A percentile compares a stretch with the other conserved stretches of the same genome.
Conservation (phyloP, 371 early-diverging fungal species). For the Saksenaea vasiformis region DNA sequence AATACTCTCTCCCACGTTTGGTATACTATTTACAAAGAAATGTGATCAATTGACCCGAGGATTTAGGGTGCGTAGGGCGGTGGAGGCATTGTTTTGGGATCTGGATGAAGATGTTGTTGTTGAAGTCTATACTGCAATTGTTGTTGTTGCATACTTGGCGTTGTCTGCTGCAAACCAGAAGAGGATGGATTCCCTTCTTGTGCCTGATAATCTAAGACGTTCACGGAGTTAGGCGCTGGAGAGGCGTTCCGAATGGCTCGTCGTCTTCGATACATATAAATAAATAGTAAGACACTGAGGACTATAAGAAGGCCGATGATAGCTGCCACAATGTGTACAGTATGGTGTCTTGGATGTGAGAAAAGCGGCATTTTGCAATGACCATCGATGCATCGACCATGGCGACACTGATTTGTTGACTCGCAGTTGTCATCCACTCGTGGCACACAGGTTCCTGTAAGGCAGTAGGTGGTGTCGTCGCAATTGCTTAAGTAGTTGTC, state of each 20-base stretch:
- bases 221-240: background rate
- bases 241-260: background rate
- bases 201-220: constrained; percentile 2
- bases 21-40: constrained; percentile 2
- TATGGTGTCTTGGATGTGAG: background rate
- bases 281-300: constrained; percentile 3
- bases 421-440: constrained; percentile 14
- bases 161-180: constrained; percentile 8
- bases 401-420: constrained; percentile 20
- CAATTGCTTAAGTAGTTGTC: constrained; percentile 25
- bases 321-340: constrained; percentile 15
- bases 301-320: constrained; percentile 15
- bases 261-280: constrained; percentile 10
- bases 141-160: constrained; percentile 26
- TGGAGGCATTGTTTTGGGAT: constrained; percentile 14
- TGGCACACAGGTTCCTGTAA: constrained; percentile 11
- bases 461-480: constrained; percentile 21
- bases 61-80: constrained; percentile 27
- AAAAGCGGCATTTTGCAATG: constrained; percentile 9
- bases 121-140: constrained; percentile 28
- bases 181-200: background rate
- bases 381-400: constrained; percentile 14
- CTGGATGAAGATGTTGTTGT: constrained; percentile 19
- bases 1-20: background rate
- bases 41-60: background rate